Evolutionary conservation across 1,284 basidiomycete species (phyloP), one percentile per base, ranked within the genome.

Genomic region (Cystobasidiaceae sp.): DNA sequence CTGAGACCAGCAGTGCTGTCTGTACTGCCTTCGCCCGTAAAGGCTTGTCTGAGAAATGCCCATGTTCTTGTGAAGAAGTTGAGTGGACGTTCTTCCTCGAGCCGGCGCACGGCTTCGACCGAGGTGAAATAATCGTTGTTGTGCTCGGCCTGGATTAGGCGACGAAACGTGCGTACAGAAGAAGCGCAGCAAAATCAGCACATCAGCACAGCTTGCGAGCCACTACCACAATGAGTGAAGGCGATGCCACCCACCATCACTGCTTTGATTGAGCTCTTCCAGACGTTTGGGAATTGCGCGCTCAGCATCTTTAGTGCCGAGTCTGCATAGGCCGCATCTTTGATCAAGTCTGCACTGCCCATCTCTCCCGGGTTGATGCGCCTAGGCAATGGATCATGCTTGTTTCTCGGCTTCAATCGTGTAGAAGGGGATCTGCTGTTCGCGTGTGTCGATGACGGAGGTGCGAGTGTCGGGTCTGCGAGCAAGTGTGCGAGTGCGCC

Each of bases 261-360:
- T 19, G 60, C 60, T 23, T 45, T 62, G 19, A 62, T 44, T 15
- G 60, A 62, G 60, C 60, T 62, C 50, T 51, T 62, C 60, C 60
- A 62, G 4, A 62, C 34, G 8, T 51, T 41, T 3, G 60, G 60
- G 37, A 52, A 62, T 19, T 62, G 60, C 0, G 49, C 37, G 28
- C 39, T 30, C 41, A 62, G n/a, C 50, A 62, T 11, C 21, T 54
- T 25, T 1, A 52, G 27, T 1, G 49, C 37, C 1, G 30, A 49
- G 15, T 62, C 60, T 17, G 48, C 43, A 33, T 62, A 62, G 15
- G 17, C 30, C 23, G 25, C 37, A 32, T 62, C 60, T n/a, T 50
- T 48, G 0, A 62, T 51, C 11, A 62, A 39, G 27, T 62, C 60
- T 7, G 49, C 27, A 45, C 33, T 17, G 17, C 37, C 19, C 60